Conservation (phyloP, 257 asterid genomes). For the Coffea eugenioides region DNA sequence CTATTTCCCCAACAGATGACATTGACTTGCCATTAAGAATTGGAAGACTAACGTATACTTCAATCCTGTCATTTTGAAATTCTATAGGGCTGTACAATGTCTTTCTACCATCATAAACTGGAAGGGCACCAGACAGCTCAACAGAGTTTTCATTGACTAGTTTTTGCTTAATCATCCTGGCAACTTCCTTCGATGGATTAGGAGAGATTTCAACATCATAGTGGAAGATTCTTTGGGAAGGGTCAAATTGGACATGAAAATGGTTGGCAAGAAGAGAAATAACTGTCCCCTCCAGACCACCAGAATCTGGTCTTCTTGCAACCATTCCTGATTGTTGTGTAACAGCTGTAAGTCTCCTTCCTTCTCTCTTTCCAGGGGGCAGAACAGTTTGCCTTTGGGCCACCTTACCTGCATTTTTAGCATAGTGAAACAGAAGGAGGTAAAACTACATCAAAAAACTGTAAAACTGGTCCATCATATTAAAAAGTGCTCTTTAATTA, state of each 20-base stretch:
- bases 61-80: constrained; percentile 64
- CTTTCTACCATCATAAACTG: constrained; percentile 81
- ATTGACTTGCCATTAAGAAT: constrained; percentile 28
- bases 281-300: constrained; percentile 80
- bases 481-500: background rate
- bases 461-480: background rate
- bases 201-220: constrained; percentile 88
- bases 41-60: constrained; percentile 67
- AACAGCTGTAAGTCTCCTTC: constrained; percentile 30
- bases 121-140: constrained; percentile 52
- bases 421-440: constrained; percentile 6
- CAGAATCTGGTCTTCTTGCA: constrained; percentile 90
- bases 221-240: constrained; percentile 66
- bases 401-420: constrained; percentile 30
- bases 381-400: constrained; percentile 17
- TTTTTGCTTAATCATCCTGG: constrained; percentile 64
- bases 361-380: constrained; percentile 31
- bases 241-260: constrained; percentile 70
- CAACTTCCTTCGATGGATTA: constrained; percentile 71
- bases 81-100: constrained; percentile 76
- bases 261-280: constrained; percentile 82
- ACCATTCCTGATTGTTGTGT: constrained; percentile 39
- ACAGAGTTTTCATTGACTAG: constrained; percentile 59
- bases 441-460: background rate
- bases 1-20: constrained; percentile 14